These are phyloP conservation scores for Sporodiniella umbellata DNA, from an alignment of 371 early-diverging fungal genomes.

Conservation along the genomic window DNA sequence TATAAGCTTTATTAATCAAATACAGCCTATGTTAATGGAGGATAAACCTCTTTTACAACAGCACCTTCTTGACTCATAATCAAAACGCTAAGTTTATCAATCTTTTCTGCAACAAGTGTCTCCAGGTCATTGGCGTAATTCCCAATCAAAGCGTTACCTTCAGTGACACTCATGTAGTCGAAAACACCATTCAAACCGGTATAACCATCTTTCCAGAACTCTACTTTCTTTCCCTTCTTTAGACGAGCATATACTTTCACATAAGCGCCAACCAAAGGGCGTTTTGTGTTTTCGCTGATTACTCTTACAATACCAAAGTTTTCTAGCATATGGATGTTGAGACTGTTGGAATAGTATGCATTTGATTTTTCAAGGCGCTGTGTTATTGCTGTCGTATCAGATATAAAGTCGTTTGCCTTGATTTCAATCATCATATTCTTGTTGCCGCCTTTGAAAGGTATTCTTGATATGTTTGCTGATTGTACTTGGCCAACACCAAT, in stretches of 20 bases:
- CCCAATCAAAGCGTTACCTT: slow-evolving; percentile 33
- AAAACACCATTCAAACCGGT: slow-evolving; percentile 60
- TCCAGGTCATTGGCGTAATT: background rate
- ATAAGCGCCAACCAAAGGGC: slow-evolving; percentile 52
- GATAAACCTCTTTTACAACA: slow-evolving; percentile 36
- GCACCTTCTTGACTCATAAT: slow-evolving; percentile 34
- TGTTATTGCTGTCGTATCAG: background rate
- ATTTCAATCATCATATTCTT: slow-evolving; percentile 37
- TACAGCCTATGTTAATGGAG: slow-evolving; percentile 26
- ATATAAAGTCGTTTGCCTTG: background rate
- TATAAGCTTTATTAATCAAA: too few relatives aligned
- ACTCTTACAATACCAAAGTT: slow-evolving; percentile 50
- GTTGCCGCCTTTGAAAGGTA: slow-evolving; percentile 4
- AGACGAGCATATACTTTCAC: slow-evolving; percentile 57
- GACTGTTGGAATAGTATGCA: slow-evolving; percentile 44
- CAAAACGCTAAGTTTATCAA: slow-evolving; percentile 38
- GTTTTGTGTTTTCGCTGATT: slow-evolving; percentile 21
- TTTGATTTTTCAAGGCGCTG: background rate
- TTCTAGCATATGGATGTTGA: slow-evolving; percentile 46
- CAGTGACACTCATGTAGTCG: slow-evolving; percentile 54
- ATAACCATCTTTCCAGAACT: slow-evolving; percentile 66
- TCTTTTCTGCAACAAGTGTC: slow-evolving; percentile 10
- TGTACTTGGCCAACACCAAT: slow-evolving; percentile 27
- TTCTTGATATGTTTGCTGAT: slow-evolving; percentile 4
- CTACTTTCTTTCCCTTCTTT: slow-evolving; percentile 19